Evolutionary conservation across 2,329 filamentous ascomycete genomes (phyloP).

Genomic region (Pochonia chlamydosporia): DNA sequence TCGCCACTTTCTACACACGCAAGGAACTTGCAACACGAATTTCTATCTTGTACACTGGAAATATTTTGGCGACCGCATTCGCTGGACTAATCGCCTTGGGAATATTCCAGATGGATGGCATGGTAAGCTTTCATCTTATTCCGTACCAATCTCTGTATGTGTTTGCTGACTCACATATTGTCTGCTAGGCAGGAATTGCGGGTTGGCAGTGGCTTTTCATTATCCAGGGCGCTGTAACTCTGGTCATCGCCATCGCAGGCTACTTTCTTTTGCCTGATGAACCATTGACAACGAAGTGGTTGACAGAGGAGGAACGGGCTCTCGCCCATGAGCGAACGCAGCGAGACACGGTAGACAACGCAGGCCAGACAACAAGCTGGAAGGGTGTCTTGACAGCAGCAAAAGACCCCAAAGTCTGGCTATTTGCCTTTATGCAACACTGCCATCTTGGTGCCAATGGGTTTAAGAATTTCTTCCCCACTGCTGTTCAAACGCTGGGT

Average conservation of each 20-base stretch:
- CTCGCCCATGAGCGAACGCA: conserved; percentile 32
- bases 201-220: conserved; percentile 65
- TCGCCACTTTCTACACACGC: conserved; percentile 52
- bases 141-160: too few relatives aligned
- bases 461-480: conserved; percentile 39
- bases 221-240: conserved; percentile 50
- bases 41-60: conserved; percentile 52
- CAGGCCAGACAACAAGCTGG: conserved; percentile 22
- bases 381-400: conserved; percentile 35
- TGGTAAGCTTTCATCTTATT: background rate
- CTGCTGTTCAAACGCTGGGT: conserved; percentile 24
- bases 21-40: conserved; percentile 59
- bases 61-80: conserved; percentile 62
- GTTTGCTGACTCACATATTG: conserved; percentile 9
- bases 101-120: conserved; percentile 38
- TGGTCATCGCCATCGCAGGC: conserved; percentile 20
- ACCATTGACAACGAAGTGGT: conserved; percentile 36
- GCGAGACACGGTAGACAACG: conserved; percentile 33
- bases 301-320: conserved; percentile 35
- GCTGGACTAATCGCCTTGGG: conserved; percentile 56
- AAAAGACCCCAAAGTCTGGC: conserved; percentile 36
- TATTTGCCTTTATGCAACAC: conserved; percentile 42
- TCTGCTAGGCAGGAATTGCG: conserved; percentile 41
- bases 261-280: conserved; percentile 29
- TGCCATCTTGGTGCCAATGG: conserved; percentile 39